Base-by-base conservation (phyloP, 495 filamentous ascomycete species). In the Annulohypoxylon maeteangense region DNA sequence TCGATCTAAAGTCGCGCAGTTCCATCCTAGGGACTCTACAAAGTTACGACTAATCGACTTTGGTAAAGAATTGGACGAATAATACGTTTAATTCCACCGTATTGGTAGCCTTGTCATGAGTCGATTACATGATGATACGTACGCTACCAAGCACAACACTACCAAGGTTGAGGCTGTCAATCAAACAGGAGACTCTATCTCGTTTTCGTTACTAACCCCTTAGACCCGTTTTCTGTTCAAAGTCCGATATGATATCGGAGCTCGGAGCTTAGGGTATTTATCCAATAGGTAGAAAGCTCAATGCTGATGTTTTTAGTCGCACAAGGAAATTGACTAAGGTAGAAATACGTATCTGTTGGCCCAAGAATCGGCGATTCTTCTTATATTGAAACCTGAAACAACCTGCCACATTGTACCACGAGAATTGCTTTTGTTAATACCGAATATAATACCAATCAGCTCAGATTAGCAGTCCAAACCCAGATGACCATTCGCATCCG, bases 21-120 rank as follows among this genome's bases (percentile, higher is more conserved):
- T 95, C 67, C 91, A 97, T 79, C 92, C 94, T 1, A 89, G 87
- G 64, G 93, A 97, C 80, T 92, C 94, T 0, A 86, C 85, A 57
- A 87, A 86, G 74, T 72, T 97, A 67, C 87, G 91, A 45, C 80
- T 97, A 53, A 87, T 96, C 66, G 92, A 97, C 80, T 97, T 97
- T 83, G 93, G 92, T 8, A 87, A 90, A 62, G 90, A 91, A 50
- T 72, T 96, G 44, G 90, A 92, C 62, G 88, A 90, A 62, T 91
- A 78, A 83, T 16, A 25, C 32, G 40, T 29, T 10, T 23, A 34
- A 45, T n/a, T 53, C 6, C 31, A 29, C 38, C 14, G 34, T 60
- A 7, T 44, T 11, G 11, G n/a, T n/a, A 20, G 12, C 2, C 22
- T 69, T 20, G 38, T 55, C 60, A 47, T 7, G 25, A 50, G 20